phyloP scores from a whole-genome alignment of 306 rosid genomes.

The Argentina anserina region DNA sequence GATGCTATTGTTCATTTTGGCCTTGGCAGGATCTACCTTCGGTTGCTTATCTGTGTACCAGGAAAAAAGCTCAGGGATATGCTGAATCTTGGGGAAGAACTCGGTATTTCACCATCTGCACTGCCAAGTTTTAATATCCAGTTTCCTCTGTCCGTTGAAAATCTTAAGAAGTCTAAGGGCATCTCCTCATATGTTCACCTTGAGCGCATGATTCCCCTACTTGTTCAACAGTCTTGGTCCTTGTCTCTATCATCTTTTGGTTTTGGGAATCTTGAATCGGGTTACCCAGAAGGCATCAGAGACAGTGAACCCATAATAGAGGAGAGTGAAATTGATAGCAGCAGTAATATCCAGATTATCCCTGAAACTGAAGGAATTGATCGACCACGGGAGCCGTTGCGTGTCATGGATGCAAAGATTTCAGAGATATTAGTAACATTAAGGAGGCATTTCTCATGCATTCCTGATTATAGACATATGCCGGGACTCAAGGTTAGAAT shows the following conservation, averaged over 20 bases:
- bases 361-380: constrained; percentile 42
- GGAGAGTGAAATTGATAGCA: constrained; percentile 49
- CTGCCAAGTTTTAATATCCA: constrained; percentile 64
- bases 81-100: constrained; percentile 64
- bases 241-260: constrained; percentile 69
- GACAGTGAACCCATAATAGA: constrained; percentile 55
- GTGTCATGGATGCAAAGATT: constrained; percentile 79
- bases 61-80: constrained; percentile 87
- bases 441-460: constrained; percentile 77
- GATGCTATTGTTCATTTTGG: constrained; percentile 3
- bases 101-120: constrained; percentile 67
- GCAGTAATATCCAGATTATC: constrained; percentile 33
- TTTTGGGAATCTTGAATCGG: constrained; percentile 40
- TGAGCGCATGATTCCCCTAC: constrained; percentile 60
- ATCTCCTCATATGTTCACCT: constrained; percentile 72
- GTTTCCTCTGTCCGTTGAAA: constrained; percentile 61
- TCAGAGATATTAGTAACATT: constrained; percentile 67
- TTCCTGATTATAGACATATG: constrained; percentile 89
- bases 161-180: constrained; percentile 56
- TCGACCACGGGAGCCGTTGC: constrained; percentile 61
- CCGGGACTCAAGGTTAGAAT: constrained; percentile 72
- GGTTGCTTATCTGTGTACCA: constrained; percentile 80
- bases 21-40: constrained; percentile 81
- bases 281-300: constrained; percentile 52
- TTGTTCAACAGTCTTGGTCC: constrained; percentile 90